These are phyloP conservation scores for Gracilaria caudata DNA, from an alignment of 23 red algal species.

Conservation along the genomic window DNA sequence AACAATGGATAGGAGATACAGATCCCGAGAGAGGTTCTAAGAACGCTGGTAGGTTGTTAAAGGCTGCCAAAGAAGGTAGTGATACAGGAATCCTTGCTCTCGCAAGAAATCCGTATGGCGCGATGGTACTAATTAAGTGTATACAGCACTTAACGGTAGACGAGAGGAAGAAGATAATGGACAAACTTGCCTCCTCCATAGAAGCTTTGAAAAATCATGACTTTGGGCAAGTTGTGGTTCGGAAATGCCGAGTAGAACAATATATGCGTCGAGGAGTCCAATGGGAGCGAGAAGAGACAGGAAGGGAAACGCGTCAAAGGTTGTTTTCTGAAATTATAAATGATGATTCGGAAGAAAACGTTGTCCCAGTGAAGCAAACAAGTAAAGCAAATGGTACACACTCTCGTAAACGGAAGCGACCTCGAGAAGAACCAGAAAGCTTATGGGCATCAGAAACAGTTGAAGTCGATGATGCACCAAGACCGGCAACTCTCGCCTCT, in stretches of 20 bases:
- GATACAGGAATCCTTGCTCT: conserved; percentile 13
- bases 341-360: background rate
- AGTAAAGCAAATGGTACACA: background rate
- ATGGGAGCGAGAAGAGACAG: conserved; percentile 52
- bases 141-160: background rate
- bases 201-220: conserved; percentile 38
- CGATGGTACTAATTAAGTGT: conserved; percentile 37
- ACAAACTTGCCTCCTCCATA: conserved; percentile 8
- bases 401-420: background rate
- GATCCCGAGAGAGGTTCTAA: conserved; percentile 17
- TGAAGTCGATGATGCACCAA: background rate
- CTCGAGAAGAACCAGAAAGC: background rate
- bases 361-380: background rate
- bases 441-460: background rate
- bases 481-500: background rate
- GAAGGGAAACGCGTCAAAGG: conserved; percentile 51
- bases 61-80: conserved; percentile 10
- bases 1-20: conserved; percentile 51
- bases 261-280: conserved; percentile 50
- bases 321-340: conserved; percentile 64
- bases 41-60: conserved; percentile 31
- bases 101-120: conserved; percentile 46
- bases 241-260: conserved; percentile 69
- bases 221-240: conserved; percentile 41
- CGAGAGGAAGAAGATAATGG: conserved; percentile 53